Percentiles rank a stretch among this genome's conserved stretches.
phyloP scores from a whole-genome alignment of 2,329 filamentous ascomycete species.

The Leptographium galeiforme region DNA sequence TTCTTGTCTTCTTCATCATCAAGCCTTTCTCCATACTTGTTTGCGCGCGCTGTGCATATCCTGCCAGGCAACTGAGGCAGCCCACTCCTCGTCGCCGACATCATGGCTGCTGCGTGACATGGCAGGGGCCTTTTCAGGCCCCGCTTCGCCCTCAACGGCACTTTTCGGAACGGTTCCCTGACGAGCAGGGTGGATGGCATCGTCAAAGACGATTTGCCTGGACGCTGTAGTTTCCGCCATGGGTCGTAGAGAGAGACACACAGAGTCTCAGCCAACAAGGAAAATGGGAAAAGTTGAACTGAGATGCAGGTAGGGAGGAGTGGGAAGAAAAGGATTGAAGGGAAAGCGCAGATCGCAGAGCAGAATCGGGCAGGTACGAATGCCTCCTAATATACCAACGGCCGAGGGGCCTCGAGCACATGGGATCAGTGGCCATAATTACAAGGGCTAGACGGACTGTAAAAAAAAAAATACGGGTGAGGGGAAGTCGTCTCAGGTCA shows the following conservation, averaged over 20 bases:
- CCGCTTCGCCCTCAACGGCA: neutral
- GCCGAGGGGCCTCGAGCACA: no score
- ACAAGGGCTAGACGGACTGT: no score
- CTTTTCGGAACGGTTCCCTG: neutral
- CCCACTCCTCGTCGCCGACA: slow-evolving; percentile 10
- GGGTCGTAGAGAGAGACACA: neutral
- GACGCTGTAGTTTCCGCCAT: neutral
- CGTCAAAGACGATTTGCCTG: slow-evolving; percentile 4
- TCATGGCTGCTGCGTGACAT: slow-evolving; percentile 1
- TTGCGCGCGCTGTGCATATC: slow-evolving; percentile 9
- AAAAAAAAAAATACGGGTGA: no score
- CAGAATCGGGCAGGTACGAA: no score
- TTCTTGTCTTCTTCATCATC: neutral
- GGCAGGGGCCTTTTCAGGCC: neutral
- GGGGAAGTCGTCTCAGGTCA: no score
- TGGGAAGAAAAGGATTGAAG: no score
- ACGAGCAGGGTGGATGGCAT: slow-evolving; percentile 1
- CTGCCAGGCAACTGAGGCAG: slow-evolving; percentile 7
- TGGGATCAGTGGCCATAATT: no score
- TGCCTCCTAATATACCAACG: no score
- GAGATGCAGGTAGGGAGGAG: no score
- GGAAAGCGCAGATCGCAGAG: no score
- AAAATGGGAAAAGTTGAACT: neutral
- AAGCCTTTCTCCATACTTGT: slow-evolving; percentile 9
- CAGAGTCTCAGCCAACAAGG: neutral